A percentile compares a stretch with the other conserved stretches of the same genome.
Conservation (phyloP, 1,284 basidiomycete species). For the Apiotrichum akiyoshidainum region DNA sequence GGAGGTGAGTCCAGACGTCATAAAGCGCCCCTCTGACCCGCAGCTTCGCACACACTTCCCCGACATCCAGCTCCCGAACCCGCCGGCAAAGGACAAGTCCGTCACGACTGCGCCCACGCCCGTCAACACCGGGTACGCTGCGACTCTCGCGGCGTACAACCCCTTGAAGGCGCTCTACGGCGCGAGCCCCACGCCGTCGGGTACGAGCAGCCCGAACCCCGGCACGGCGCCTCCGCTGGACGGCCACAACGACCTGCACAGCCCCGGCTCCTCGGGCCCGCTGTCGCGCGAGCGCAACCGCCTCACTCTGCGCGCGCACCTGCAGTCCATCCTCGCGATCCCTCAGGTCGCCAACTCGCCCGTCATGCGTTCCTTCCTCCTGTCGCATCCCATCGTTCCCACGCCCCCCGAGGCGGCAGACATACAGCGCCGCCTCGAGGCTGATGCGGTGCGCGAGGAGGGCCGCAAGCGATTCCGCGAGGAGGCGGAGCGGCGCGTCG, state of each 20-base stretch:
- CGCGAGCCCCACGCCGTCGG: conserved; percentile 37
- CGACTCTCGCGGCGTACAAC: conserved; percentile 37
- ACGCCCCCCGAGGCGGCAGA: conserved; percentile 76
- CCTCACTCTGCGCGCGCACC: conserved; percentile 86
- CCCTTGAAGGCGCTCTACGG: conserved; percentile 49
- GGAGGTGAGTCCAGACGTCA: conserved; percentile 58
- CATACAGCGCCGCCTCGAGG: conserved; percentile 73
- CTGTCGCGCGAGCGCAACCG: conserved; percentile 91
- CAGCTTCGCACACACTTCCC: conserved; percentile 81
- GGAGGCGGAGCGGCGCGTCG: conserved; percentile 82
- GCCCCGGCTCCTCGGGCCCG: conserved; percentile 36
- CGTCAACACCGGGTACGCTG: background rate
- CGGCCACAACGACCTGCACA: background rate
- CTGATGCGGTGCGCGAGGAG: conserved; percentile 83
- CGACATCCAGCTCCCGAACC: conserved; percentile 68
- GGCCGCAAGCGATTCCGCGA: conserved; percentile 78
- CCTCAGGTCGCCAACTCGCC: conserved; percentile 75
- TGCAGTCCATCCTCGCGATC: conserved; percentile 74
- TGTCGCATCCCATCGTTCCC: conserved; percentile 70
- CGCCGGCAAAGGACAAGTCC: conserved; percentile 81
- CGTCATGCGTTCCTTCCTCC: conserved; percentile 79
- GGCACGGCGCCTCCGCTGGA: conserved; percentile 1
- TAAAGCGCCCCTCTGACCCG: background rate
- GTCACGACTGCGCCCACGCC: conserved; percentile 53
- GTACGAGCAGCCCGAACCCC: conserved; percentile 8